Evolutionary conservation across 1,284 basidiomycete genomes (phyloP).

Genomic region (Violaceomyces palustris): DNA sequence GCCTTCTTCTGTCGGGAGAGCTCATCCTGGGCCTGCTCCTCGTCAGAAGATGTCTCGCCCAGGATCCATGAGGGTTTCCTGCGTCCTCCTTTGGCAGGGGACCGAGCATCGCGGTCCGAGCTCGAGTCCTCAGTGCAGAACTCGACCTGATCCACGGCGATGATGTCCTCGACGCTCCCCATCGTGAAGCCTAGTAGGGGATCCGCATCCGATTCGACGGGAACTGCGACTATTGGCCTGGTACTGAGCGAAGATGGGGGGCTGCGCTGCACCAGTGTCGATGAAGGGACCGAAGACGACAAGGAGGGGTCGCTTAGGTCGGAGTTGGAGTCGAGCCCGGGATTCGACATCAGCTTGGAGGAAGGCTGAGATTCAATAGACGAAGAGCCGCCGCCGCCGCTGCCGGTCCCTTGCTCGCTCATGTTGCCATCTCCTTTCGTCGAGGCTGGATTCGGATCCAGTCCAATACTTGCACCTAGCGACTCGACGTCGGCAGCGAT

Average conservation of each 20-base stretch:
- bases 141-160: slow-evolving; percentile 20
- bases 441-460: too few species aligned
- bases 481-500: too few species aligned
- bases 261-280: slow-evolving; percentile 16
- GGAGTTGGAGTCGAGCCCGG: too few species aligned
- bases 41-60: too few species aligned
- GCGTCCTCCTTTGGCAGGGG: slow-evolving; percentile 9
- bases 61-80: slow-evolving; percentile 29
- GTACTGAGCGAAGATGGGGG: slow-evolving; percentile 10
- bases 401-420: too few species aligned
- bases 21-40: too few species aligned
- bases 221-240: slow-evolving; percentile 14
- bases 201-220: slow-evolving; percentile 13
- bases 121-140: slow-evolving; percentile 2
- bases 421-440: too few species aligned
- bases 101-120: background rate
- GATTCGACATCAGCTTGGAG: too few species aligned
- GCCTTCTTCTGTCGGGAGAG: too few species aligned
- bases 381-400: too few species aligned
- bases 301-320: slow-evolving; percentile 14
- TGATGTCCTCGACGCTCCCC: slow-evolving; percentile 24
- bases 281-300: slow-evolving; percentile 15
- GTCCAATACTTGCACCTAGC: too few species aligned
- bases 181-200: slow-evolving; percentile 12
- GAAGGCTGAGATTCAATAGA: too few species aligned